Percentiles rank a stretch among this genome's conserved stretches.
These are phyloP conservation scores for Cyclotella baltica DNA, from an alignment of 108 stramenopile genomes.

Conservation along the genomic window DNA sequence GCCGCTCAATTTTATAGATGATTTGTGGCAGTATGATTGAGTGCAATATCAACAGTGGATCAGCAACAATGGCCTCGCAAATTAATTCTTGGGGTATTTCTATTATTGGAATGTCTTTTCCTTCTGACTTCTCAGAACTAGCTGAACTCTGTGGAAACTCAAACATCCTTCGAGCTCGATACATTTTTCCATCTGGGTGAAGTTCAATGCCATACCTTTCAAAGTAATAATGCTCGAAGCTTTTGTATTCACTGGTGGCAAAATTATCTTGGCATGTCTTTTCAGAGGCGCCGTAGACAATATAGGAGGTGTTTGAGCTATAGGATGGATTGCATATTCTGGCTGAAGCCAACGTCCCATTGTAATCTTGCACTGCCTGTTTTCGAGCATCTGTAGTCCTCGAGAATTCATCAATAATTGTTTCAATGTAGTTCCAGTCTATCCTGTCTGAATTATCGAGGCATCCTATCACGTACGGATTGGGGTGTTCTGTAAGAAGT, in stretches of 20 bases:
- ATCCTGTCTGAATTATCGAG: slow-evolving; percentile 31
- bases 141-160: slow-evolving; percentile 35
- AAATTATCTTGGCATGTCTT: slow-evolving; percentile 45
- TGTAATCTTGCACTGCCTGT: slow-evolving; percentile 19
- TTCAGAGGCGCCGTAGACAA: slow-evolving; percentile 50
- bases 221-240: slow-evolving; percentile 56
- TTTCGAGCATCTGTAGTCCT: slow-evolving; percentile 43
- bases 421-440: slow-evolving; percentile 56
- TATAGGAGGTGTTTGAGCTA: slow-evolving; percentile 35
- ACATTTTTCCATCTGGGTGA: slow-evolving; percentile 33
- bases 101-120: slow-evolving; percentile 20
- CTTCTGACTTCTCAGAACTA: neutral
- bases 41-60: slow-evolving; percentile 55
- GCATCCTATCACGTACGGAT: slow-evolving; percentile 53
- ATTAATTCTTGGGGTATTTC: slow-evolving; percentile 52
- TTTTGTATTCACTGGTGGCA: slow-evolving; percentile 38
- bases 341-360: slow-evolving; percentile 17
- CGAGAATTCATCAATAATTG: slow-evolving; percentile 42
- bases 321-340: slow-evolving; percentile 56
- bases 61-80: slow-evolving; percentile 55
- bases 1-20: slow-evolving; percentile 48
- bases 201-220: slow-evolving; percentile 19
- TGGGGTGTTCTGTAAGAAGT: slow-evolving; percentile 8
- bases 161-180: slow-evolving; percentile 50
- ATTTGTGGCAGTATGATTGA: slow-evolving; percentile 62